Base-by-base conservation (phyloP, 2,329 filamentous ascomycete species). In the Colletotrichum falcatum region DNA sequence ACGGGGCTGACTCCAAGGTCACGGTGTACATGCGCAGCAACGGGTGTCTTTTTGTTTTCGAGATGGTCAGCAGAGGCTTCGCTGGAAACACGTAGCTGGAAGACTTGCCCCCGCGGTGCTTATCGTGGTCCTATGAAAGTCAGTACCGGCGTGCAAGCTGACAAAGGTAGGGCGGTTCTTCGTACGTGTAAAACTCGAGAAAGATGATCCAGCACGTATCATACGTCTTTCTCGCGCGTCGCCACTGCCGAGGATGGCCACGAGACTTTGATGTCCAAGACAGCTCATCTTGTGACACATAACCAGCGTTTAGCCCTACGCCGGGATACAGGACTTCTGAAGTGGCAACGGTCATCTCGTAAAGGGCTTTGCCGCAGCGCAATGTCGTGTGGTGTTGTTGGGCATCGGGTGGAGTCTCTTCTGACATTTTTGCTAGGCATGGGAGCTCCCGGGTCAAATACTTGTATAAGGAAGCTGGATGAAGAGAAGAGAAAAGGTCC, bases 181-280 rank as follows among this genome's bases (percentile, higher is more conserved):
- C 53, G 1, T 55, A 66, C 66, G 66, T 69, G 37, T 60, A 69
- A 14, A 69, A 69, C 30, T 69, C 66, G 0, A 69, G 37, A n/a
- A 69, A 69, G 6, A 66, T 54, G 3, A 69, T 48, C 6, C 55
- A 11, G 28, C 54, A 46, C 8, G 66, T 69, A 6, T 69, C 66
- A 2, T 66, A 69, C 2, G 26, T 33, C 42, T 69, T 69, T 16
- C 66, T 23, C 30, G 48, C 33, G 14, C 42, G 33, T 1, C 61
- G 33, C 66, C 66, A 69, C n/a, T 28, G 37, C 7, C 66, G 54
- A 12, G 66, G 66, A 1, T 69, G 66, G 3, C 33, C 35, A 7
- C 58, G 37, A 2, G 16, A 1, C 2, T 20, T 30, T 6, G 44
- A 12, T 16, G 28, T 37, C 58, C 42, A 48, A 6, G 44, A 18